Conservation (phyloP, 345 rosid genomes). For the Hibiscus mutabilis region DNA sequence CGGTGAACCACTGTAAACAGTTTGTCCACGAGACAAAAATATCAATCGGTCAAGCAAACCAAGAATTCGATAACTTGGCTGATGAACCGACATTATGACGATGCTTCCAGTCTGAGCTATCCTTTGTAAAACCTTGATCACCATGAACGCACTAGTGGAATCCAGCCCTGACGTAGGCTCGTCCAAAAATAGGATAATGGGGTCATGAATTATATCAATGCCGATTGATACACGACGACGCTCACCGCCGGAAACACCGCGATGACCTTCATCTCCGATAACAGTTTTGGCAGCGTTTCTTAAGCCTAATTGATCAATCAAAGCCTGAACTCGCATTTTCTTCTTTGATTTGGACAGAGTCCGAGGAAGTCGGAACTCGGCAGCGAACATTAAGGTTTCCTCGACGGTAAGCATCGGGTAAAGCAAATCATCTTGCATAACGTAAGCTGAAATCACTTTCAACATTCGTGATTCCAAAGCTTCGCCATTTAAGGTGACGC, state of each 20-base stretch:
- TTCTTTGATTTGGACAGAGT: conserved; percentile 70
- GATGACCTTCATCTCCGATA: conserved; percentile 92
- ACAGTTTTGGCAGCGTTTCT: conserved; percentile 78
- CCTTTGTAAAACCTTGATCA: conserved; percentile 84
- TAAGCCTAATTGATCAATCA: conserved; percentile 81
- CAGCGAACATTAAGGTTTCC: conserved; percentile 83
- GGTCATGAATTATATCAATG: conserved; percentile 85
- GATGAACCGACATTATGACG: conserved; percentile 90
- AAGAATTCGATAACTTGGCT: conserved; percentile 78
- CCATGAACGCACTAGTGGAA: conserved; percentile 93
- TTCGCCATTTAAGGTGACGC: conserved; percentile 61
- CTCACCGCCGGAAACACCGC: conserved; percentile 94
- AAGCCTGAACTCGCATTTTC: conserved; percentile 61
- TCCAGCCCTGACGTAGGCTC: conserved; percentile 96
- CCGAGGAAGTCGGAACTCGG: conserved; percentile 83
- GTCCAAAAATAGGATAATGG: conserved; percentile 75
- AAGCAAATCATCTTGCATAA: conserved; percentile 87
- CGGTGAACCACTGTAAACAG: conserved; percentile 88
- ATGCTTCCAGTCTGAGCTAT: conserved; percentile 94
- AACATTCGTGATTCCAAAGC: conserved; percentile 60
- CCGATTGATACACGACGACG: conserved; percentile 90
- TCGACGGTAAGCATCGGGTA: conserved; percentile 89
- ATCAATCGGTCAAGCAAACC: conserved; percentile 73
- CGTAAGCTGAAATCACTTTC: conserved; percentile 86
- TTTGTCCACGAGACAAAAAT: conserved; percentile 84